Evolutionary conservation across 768 basidiomycete genomes (phyloP), one percentile per base, ranked within the genome.

Genomic region (Daedaleopsis sinensis): DNA sequence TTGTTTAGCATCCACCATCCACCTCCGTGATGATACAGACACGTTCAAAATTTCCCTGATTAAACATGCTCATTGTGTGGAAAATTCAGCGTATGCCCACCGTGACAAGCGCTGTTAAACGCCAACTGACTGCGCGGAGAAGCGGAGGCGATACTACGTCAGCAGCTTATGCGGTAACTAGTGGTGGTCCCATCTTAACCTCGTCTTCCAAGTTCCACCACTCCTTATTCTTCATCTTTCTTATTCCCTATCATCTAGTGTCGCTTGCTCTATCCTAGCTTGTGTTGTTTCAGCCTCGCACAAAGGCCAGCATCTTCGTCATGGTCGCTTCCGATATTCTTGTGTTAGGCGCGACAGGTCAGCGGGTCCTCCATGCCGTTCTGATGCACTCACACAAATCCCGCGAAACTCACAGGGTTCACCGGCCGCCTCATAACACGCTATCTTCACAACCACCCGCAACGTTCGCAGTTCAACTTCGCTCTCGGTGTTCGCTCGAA

Each of bases 401-500:
- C 23, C 19, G 38, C 21, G 37, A 23, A 24, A 6, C 27, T 42
- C 48, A 24, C 57, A 79, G 90, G 90, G 18, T 88, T 82, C 70
- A 89, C 89, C 1, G 94, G 93, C 2, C 78, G 82, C 27, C 82
- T 92, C 54, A 84, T 90, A 35, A 77, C 83, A 10, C 76, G 80
- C 43, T 93, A 94, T 73, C 83, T 97, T 32, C 74, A 79, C 1
- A 65, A 75, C 3, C 91, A 94, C 67, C 83, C 85, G 0, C 81
- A 91, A 55, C 77, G 82, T 15, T 64, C 75, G 4, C 63, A 71
- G 1, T 94, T 94, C 77, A 83, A 83, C 0, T 83, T 93, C 57
- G 85, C 84, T 18, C 72, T 93, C 35, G 89, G 84, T 19, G 93
- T 86, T 13, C 81, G 94, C 54, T 92, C 90, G 18, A 70, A 78